These are phyloP conservation scores for Peronosclerospora sorghi DNA, from an alignment of 352 stramenopile species.

Conservation along the genomic window DNA sequence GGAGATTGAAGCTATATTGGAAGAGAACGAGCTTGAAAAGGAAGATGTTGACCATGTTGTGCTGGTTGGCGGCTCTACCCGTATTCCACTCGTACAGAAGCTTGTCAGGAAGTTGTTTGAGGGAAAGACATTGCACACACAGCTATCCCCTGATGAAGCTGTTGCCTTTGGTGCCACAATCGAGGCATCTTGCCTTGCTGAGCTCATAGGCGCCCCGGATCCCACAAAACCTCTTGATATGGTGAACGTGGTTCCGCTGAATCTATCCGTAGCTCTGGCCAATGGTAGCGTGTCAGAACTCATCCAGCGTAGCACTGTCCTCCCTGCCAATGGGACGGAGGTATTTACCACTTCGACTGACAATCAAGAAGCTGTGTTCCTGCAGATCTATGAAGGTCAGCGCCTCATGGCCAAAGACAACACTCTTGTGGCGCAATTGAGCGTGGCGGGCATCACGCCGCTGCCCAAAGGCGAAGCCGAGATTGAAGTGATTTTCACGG, in stretches of 20 bases:
- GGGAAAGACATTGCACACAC: constrained; percentile 67
- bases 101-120: constrained; percentile 81
- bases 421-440: constrained; percentile 86
- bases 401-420: constrained; percentile 96
- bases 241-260: constrained; percentile 89
- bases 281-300: constrained; percentile 89
- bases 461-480: constrained; percentile 86
- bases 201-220: constrained; percentile 58
- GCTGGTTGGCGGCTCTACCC: constrained; percentile 92
- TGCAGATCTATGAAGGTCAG: constrained; percentile 94
- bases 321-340: constrained; percentile 75
- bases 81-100: constrained; percentile 92
- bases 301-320: constrained; percentile 85
- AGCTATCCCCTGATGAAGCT: constrained; percentile 86
- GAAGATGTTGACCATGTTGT: constrained; percentile 92
- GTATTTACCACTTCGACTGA: constrained; percentile 86
- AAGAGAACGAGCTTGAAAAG: constrained; percentile 69
- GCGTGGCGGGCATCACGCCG: constrained; percentile 81
- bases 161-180: constrained; percentile 86
- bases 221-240: constrained; percentile 56
- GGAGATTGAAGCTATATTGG: constrained; percentile 80
- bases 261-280: constrained; percentile 84
- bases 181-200: constrained; percentile 55
- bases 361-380: constrained; percentile 85
- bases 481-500: constrained; percentile 88